phyloP scores from a whole-genome alignment of 495 filamentous ascomycete genomes.

The Pseudotulostoma volvatum region DNA sequence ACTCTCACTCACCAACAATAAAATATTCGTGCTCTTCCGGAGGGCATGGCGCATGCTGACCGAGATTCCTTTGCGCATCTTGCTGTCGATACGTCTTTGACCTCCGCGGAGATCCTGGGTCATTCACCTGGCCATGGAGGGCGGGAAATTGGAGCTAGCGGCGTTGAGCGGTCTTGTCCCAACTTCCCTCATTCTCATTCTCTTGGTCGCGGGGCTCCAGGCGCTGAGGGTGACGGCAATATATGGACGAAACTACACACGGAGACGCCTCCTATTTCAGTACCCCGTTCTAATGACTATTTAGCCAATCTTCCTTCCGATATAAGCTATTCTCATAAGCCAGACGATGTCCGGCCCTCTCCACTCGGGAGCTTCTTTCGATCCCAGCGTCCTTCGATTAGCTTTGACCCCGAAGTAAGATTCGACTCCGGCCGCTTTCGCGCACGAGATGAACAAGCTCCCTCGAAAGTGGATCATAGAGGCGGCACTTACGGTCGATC shows the following conservation, averaged over 20 bases:
- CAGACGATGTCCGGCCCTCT: slow-evolving; percentile 24
- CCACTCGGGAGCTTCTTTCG: slow-evolving; percentile 29
- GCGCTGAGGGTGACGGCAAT: slow-evolving; percentile 33
- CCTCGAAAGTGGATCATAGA: slow-evolving; percentile 14
- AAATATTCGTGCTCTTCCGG: slow-evolving; percentile 11
- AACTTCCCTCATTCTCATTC: slow-evolving; percentile 25
- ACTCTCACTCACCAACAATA: no score
- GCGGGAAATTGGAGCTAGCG: background rate
- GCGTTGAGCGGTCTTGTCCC: no score
- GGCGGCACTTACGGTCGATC: slow-evolving; percentile 14
- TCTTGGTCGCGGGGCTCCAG: slow-evolving; percentile 16
- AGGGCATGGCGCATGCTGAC: slow-evolving; percentile 28
- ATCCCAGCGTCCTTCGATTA: slow-evolving; percentile 25
- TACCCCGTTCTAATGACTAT: slow-evolving; percentile 24
- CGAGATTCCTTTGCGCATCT: slow-evolving; percentile 22
- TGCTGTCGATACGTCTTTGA: slow-evolving; percentile 29
- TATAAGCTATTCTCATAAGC: slow-evolving; percentile 24
- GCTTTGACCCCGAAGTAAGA: slow-evolving; percentile 25
- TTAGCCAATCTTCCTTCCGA: slow-evolving; percentile 6
- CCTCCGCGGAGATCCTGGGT: slow-evolving; percentile 1
- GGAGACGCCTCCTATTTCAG: slow-evolving; percentile 30
- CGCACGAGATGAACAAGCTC: slow-evolving; percentile 24
- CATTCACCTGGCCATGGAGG: slow-evolving; percentile 3
- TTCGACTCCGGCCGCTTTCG: slow-evolving; percentile 22
- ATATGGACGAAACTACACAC: slow-evolving; percentile 29